Percentiles rank a stretch among this genome's conserved stretches.
Evolutionary conservation across 176 grass and related monocot species (phyloP).

Genomic region (Chrysopogon serrulatus): DNA sequence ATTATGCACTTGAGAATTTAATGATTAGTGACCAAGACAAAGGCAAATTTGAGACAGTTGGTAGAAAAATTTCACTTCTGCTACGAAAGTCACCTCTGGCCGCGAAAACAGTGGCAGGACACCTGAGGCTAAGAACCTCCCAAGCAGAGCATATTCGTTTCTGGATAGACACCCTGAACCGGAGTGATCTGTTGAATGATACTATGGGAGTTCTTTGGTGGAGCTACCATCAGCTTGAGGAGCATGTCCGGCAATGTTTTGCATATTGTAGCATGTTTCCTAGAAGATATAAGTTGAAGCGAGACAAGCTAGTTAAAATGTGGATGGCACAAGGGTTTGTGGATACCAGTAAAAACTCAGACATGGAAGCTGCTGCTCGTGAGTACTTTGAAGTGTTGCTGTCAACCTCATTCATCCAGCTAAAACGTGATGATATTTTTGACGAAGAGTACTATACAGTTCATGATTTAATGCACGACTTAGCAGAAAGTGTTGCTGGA

Average conservation of each 20-base stretch:
- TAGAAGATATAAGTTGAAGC: not conserved
- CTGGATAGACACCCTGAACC: not conserved
- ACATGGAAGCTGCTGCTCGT: not conserved
- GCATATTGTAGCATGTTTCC: conserved; percentile 22
- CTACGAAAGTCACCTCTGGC: not conserved
- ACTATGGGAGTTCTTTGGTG: conserved; percentile 4
- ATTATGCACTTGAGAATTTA: no score
- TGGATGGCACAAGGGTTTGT: conserved; percentile 43
- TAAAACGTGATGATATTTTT: no score
- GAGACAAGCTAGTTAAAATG: not conserved
- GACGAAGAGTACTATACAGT: not conserved
- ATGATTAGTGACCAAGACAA: no score
- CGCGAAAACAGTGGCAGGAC: conserved; percentile 3
- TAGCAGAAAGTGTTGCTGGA: conserved; percentile 10
- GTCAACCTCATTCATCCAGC: conserved; percentile 23
- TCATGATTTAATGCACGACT: conserved; percentile 21
- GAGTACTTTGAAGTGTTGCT: not conserved
- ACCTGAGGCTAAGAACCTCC: not conserved
- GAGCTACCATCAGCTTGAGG: conserved; percentile 37
- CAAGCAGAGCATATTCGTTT: not conserved
- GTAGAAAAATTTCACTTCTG: no score
- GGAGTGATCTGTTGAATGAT: not conserved
- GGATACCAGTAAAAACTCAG: not conserved
- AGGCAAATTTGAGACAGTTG: no score
- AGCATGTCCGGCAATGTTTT: no score